Percentiles rank a stretch among this genome's conserved stretches.
Conservation (phyloP, 768 basidiomycete genomes). For the Amanita rubescens region DNA sequence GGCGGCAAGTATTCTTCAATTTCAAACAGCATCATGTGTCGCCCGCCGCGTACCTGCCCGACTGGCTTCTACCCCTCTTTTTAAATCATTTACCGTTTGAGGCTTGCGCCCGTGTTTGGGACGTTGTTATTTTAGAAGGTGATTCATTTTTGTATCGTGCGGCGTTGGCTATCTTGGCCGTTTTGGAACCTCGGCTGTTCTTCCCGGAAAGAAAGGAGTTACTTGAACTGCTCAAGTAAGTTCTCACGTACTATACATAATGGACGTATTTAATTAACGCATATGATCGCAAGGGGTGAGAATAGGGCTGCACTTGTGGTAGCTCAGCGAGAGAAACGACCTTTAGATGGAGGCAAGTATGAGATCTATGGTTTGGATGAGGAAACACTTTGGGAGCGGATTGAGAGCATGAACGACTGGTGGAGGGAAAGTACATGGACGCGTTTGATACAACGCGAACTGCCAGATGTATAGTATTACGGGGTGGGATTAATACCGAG, state of each 20-base stretch:
- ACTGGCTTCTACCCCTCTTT: slow-evolving; percentile 79
- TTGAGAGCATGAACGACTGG: slow-evolving; percentile 81
- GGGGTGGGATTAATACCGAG: background rate
- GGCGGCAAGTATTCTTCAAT: slow-evolving; percentile 74
- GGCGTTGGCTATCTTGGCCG: slow-evolving; percentile 73
- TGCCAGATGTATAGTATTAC: slow-evolving; percentile 56
- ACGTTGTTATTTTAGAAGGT: slow-evolving; percentile 80
- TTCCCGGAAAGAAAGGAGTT: slow-evolving; percentile 80
- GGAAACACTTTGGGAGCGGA: slow-evolving; percentile 77
- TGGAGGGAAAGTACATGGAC: slow-evolving; percentile 92
- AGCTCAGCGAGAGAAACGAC: slow-evolving; percentile 61
- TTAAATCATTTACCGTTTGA: slow-evolving; percentile 87
- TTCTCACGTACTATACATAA: slow-evolving; percentile 3
- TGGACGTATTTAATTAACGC: background rate
- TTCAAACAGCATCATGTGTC: slow-evolving; percentile 92
- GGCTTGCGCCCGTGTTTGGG: slow-evolving; percentile 84
- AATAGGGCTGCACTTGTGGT: slow-evolving; percentile 79
- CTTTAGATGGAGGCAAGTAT: slow-evolving; percentile 67
- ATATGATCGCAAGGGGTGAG: slow-evolving; percentile 52
- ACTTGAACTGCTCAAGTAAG: slow-evolving; percentile 68
- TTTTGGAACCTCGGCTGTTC: slow-evolving; percentile 80
- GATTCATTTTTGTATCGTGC: slow-evolving; percentile 86
- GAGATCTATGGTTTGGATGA: slow-evolving; percentile 84
- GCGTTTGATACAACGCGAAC: slow-evolving; percentile 71
- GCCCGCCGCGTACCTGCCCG: slow-evolving; percentile 72